A percentile compares a stretch with the other conserved stretches of the same genome.
phyloP scores from a whole-genome alignment of 179 eudicot species.

The Gypsophila paniculata region DNA sequence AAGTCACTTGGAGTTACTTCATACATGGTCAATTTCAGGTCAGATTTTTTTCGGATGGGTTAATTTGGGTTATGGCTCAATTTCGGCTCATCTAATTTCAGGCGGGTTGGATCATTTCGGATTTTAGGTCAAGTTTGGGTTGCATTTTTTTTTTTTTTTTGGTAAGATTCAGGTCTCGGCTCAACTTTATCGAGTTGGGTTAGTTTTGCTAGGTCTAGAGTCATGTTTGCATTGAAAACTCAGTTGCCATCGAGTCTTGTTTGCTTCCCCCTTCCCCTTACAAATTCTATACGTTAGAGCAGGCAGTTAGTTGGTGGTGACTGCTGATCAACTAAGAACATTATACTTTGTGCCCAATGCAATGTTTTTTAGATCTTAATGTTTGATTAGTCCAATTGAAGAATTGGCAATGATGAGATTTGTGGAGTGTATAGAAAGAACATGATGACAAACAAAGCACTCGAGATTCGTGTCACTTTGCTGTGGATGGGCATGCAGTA shows the following conservation, averaged over 20 bases:
- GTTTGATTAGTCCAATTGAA: background rate
- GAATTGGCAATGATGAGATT: background rate
- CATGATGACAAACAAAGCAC: background rate
- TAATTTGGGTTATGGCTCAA: no score
- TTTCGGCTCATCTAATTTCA: no score
- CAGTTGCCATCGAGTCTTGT: background rate
- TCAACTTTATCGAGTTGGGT: no score
- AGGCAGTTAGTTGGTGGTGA: background rate
- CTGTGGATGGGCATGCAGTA: background rate
- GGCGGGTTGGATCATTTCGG: no score
- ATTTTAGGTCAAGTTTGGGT: no score
- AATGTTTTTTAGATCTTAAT: background rate
- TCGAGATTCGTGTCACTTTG: background rate
- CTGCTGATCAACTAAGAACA: background rate
- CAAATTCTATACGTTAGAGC: background rate
- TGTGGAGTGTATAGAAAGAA: background rate
- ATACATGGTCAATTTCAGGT: no score
- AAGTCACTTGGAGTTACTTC: no score
- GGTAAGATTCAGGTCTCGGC: no score
- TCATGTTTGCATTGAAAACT: constrained; percentile 6
- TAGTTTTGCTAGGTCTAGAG: no score
- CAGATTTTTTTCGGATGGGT: no score
- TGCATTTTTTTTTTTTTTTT: no score
- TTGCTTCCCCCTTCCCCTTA: background rate
- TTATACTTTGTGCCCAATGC: background rate